These are phyloP conservation scores for Chrysochromulina parva DNA, from an alignment of 78 protist species.

Conservation along the genomic window DNA sequence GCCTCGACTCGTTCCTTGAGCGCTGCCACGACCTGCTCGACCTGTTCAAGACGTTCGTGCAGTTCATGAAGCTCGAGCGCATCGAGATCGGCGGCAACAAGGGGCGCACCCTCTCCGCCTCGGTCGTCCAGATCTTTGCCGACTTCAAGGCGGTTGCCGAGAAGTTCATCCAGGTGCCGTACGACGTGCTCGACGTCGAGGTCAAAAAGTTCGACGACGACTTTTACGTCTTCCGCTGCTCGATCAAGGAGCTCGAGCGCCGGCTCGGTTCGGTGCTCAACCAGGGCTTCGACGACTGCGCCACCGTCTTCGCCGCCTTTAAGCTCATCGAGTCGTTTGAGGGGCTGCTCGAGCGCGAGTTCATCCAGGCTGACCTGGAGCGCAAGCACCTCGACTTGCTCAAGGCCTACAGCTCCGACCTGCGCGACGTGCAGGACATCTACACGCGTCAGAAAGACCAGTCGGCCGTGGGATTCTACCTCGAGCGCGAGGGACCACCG, in stretches of 20 bases:
- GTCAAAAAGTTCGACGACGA: slow-evolving; percentile 10
- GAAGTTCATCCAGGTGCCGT: background rate
- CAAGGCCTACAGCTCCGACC: slow-evolving; percentile 45
- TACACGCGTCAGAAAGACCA: slow-evolving; percentile 15
- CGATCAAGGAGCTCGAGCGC: slow-evolving; percentile 43
- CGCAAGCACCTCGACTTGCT: slow-evolving; percentile 49
- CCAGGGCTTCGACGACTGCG: slow-evolving; percentile 57
- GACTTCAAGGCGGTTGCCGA: background rate
- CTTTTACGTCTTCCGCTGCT: slow-evolving; percentile 30
- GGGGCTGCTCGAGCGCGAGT: slow-evolving; percentile 59
- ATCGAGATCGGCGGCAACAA: slow-evolving; percentile 74
- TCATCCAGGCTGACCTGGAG: slow-evolving; percentile 48
- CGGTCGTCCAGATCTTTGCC: background rate
- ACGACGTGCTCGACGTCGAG: slow-evolving; percentile 22
- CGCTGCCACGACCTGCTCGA: slow-evolving; percentile 65
- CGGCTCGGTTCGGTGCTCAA: slow-evolving; percentile 39
- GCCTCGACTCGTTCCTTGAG: slow-evolving; percentile 61
- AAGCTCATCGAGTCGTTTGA: slow-evolving; percentile 71
- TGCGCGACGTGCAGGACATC: slow-evolving; percentile 38
- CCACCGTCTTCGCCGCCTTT: slow-evolving; percentile 51
- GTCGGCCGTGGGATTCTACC: background rate
- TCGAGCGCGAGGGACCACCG: slow-evolving; percentile 55
- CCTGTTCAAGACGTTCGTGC: slow-evolving; percentile 39
- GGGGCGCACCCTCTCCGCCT: slow-evolving; percentile 36
- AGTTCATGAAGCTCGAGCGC: slow-evolving; percentile 54